phyloP scores from a whole-genome alignment of 2,329 filamentous ascomycete genomes.

The Ophiostoma piceae region DNA sequence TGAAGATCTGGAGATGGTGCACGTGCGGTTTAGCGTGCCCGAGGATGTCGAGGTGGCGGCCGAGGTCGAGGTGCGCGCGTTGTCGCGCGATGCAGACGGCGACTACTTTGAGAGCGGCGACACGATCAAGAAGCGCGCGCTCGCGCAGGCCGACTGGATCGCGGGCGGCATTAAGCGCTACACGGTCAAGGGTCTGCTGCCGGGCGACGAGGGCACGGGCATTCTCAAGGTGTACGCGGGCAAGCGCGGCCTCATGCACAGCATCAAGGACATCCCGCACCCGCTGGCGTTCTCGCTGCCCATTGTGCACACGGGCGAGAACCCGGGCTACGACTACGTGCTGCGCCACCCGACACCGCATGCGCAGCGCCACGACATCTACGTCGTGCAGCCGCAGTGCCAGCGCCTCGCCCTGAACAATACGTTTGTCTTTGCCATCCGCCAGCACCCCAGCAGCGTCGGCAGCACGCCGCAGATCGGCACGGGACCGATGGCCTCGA shows the following conservation, averaged over 20 bases:
- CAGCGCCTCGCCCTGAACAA: slow-evolving; percentile 84
- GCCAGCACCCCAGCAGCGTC: slow-evolving; percentile 73
- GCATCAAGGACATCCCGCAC: slow-evolving; percentile 92
- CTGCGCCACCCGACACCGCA: slow-evolving; percentile 92
- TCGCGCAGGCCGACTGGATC: slow-evolving; percentile 90
- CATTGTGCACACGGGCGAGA: slow-evolving; percentile 82
- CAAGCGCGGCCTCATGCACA: slow-evolving; percentile 93
- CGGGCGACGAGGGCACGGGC: slow-evolving; percentile 85
- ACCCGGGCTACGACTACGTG: slow-evolving; percentile 90
- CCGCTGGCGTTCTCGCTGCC: slow-evolving; percentile 85
- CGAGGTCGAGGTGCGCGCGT: slow-evolving; percentile 81
- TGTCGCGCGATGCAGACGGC: slow-evolving; percentile 76
- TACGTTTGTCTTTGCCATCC: slow-evolving; percentile 93
- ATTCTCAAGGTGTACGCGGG: slow-evolving; percentile 89
- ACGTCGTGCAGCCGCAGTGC: slow-evolving; percentile 94
- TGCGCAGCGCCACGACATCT: slow-evolving; percentile 94
- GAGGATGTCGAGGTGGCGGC: slow-evolving; percentile 86
- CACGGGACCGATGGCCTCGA: slow-evolving; percentile 34
- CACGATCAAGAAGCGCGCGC: slow-evolving; percentile 72
- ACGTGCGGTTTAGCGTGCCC: slow-evolving; percentile 82
- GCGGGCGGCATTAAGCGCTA: slow-evolving; percentile 73
- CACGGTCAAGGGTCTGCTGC: slow-evolving; percentile 85
- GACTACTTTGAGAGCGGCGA: slow-evolving; percentile 93
- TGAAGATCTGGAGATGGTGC: slow-evolving; percentile 88
- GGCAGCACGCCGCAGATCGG: slow-evolving; percentile 37